A percentile compares a stretch with the other conserved stretches of the same genome.
Evolutionary conservation across 148 eudicot genomes (phyloP).

Genomic region (Silene uniflora): DNA sequence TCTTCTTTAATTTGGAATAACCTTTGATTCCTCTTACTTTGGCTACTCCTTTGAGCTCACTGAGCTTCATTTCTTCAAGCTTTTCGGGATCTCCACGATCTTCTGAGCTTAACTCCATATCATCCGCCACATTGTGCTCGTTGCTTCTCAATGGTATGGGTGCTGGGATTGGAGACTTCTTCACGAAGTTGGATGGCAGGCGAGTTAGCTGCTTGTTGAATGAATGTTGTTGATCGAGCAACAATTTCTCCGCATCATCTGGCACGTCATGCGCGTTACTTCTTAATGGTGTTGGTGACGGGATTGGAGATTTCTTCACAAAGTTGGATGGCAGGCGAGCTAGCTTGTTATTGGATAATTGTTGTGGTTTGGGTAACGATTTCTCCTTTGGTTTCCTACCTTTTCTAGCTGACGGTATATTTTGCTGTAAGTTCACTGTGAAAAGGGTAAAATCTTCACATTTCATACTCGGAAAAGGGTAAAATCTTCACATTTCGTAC

Average conservation of each 20-base stretch:
- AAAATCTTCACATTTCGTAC: too few species aligned
- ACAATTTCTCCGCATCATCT: background rate
- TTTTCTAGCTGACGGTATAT: slow-evolving; percentile 1
- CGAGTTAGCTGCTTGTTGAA: slow-evolving; percentile 28
- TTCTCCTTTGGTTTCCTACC: slow-evolving; percentile 22
- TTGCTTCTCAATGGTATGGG: slow-evolving; percentile 21
- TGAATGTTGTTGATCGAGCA: background rate
- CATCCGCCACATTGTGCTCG: slow-evolving; percentile 15
- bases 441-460: too few species aligned
- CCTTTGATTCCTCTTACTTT: slow-evolving; percentile 57
- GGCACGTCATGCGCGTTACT: slow-evolving; percentile 14
- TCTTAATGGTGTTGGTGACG: slow-evolving; percentile 24
- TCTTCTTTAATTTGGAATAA: slow-evolving; percentile 62
- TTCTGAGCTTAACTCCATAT: slow-evolving; percentile 14
- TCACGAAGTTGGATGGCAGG: slow-evolving; percentile 47
- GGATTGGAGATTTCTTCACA: slow-evolving; percentile 57
- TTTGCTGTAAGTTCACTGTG: slow-evolving; percentile 4
- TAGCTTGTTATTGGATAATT: slow-evolving; percentile 17
- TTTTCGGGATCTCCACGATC: background rate
- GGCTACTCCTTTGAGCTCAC: slow-evolving; percentile 52
- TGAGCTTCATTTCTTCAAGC: slow-evolving; percentile 48
- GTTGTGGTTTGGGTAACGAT: slow-evolving; percentile 14
- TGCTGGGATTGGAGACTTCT: slow-evolving; percentile 54
- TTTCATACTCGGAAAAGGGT: too few species aligned
- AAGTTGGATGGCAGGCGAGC: slow-evolving; percentile 52